These are phyloP conservation scores for Hanseniaspora valbyensis DNA, from an alignment of 805 yeast species.

Conservation along the genomic window DNA sequence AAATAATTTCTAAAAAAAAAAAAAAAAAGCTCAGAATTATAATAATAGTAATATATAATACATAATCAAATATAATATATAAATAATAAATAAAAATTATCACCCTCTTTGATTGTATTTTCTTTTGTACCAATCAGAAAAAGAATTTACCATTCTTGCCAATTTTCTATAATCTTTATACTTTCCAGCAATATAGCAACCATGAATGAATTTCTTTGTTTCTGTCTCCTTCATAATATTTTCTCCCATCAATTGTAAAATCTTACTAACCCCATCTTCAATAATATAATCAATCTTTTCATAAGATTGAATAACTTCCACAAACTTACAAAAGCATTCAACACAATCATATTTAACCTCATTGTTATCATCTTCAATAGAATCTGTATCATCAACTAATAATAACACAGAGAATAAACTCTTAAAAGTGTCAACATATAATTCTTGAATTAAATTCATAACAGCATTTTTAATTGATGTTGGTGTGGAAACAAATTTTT, in stretches of 20 bases:
- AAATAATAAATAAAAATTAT: too few relatives aligned
- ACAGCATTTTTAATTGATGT: slow-evolving; percentile 43
- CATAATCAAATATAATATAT: not conserved
- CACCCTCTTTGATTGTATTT: slow-evolving; percentile 32
- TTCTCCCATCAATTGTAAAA: not conserved
- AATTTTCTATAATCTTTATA: slow-evolving; percentile 65
- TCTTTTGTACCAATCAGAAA: slow-evolving; percentile 71
- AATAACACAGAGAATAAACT: slow-evolving; percentile 56
- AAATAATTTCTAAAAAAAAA: not conserved
- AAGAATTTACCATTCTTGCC: slow-evolving; percentile 61
- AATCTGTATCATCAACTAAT: slow-evolving; percentile 57
- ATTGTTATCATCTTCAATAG: slow-evolving; percentile 44
- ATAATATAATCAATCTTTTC: slow-evolving; percentile 31
- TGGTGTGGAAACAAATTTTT: slow-evolving; percentile 41
- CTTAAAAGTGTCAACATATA: slow-evolving; percentile 46
- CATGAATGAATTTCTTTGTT: slow-evolving; percentile 7
- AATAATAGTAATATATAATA: not conserved
- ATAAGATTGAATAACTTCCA: slow-evolving; percentile 35
- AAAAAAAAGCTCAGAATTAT: not conserved
- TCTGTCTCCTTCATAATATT: slow-evolving; percentile 8
- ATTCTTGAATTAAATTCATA: slow-evolving; percentile 36
- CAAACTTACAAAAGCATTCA: slow-evolving; percentile 41
- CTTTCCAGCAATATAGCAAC: slow-evolving; percentile 41
- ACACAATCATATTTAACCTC: slow-evolving; percentile 4
- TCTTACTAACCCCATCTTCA: slow-evolving; percentile 8